Evolutionary conservation across 768 basidiomycete species (phyloP), one percentile per base, ranked within the genome.

Genomic region (Tylopilus cervinicoccineus): DNA sequence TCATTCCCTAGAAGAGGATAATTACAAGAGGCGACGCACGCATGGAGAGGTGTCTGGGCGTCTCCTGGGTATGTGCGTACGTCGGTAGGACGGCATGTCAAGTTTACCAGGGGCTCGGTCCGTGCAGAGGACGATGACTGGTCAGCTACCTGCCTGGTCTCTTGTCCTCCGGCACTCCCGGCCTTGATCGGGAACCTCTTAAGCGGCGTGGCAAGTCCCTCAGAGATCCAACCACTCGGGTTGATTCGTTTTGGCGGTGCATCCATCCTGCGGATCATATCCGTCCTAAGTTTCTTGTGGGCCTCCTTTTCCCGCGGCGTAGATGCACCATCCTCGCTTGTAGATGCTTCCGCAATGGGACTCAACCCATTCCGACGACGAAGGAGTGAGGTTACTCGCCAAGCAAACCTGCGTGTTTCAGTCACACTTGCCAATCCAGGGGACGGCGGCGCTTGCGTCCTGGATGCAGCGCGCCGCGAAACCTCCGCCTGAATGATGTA

Each of bases 241-340:
- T 89, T 77, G 22, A 91, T 73, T 2, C 77, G 79, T 60, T 79
- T 80, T 6, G 84, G 86, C 1, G 80, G 76, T 39, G 76, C 77
- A 48, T 87, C 79, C 72, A 86, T 76, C 42, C 88, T 74, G 26
- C 80, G 77, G 47, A 93, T 90, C 88, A 91, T 90, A 46, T 88
- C 81, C 22, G 85, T 72, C 40, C 77, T 69, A 6, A 92, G 49
- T 43, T 58, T 69, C 45, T 23, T 58, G 7, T 45, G 39, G 1
- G 6, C 36, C 12, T 68, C 76, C 20, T 65, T 69, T 29, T 50
- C 58, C 24, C 32, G 46, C 1, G 54, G 43, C 19, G 57, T 47
- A 12, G 47, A 53, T 13, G 40, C 41, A 38, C 43, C 49, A 7
- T 62, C 59, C 5, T 60, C 56, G 17, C 47, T 56, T 13, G 50